Conservation (phyloP, 1,139 yeast genomes). For the Saccharomyces hybrid region DNA sequence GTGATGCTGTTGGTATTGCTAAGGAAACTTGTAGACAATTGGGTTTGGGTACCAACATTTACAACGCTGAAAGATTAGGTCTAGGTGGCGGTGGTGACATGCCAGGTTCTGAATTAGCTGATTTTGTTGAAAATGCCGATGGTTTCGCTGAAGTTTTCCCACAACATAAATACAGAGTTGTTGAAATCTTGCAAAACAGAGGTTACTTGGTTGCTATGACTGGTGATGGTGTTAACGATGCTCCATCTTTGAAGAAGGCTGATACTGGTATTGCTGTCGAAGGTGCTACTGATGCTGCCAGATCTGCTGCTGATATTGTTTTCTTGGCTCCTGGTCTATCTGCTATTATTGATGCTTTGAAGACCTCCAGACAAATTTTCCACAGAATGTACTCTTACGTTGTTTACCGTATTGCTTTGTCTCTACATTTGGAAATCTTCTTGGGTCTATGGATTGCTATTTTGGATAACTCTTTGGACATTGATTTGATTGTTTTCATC, state of each 20-base stretch:
- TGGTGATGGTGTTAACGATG: conserved; percentile 96
- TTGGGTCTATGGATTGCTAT: conserved; percentile 90
- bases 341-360: conserved; percentile 85
- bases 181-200: conserved; percentile 74
- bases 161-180: conserved; percentile 87
- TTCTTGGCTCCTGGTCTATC: conserved; percentile 92
- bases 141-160: conserved; percentile 97
- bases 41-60: conserved; percentile 92
- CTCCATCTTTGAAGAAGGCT: conserved; percentile 90
- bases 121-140: conserved; percentile 88
- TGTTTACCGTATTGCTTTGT: conserved; percentile 89
- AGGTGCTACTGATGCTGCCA: conserved; percentile 92
- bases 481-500: conserved; percentile 82
- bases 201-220: conserved; percentile 95
- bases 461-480: conserved; percentile 70
- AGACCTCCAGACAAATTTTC: conserved; percentile 91
- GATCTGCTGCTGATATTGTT: conserved; percentile 92
- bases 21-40: conserved; percentile 96
- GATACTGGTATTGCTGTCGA: conserved; percentile 95
- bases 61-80: conserved; percentile 93
- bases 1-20: conserved; percentile 98
- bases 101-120: conserved; percentile 93
- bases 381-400: conserved; percentile 95
- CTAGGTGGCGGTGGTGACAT: conserved; percentile 91
- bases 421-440: conserved; percentile 83